Base-by-base conservation (phyloP, 805 yeast species). In the Metschnikowia bowlesiae region DNA sequence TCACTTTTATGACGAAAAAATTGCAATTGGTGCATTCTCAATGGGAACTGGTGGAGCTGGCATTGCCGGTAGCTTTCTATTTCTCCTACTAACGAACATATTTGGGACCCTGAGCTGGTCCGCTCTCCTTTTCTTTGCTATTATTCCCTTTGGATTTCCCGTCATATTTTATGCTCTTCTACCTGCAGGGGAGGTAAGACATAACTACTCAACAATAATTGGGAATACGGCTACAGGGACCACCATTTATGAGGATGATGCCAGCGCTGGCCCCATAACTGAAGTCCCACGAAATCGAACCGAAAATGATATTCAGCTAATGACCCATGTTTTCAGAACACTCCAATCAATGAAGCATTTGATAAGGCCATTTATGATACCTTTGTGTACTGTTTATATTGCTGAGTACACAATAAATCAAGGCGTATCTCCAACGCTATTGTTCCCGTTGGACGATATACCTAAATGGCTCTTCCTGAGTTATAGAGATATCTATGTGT, bases 41-140 rank as follows among this genome's bases (percentile, higher is more conserved):
- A 80, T 90, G 7, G 99, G 99, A 1, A 92, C 98, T 0, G 98
- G 99, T 3, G 96, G 89, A 16, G 98, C 99, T 1, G 99, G 99
- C 0, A 65, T 92, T 5, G 77, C 81, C 16, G 99, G 98, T 0
- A 82, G 91, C 49, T 87, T 86, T 47, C 62, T 79, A 11, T 91
- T 81, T 61, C 60, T 92, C 76, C 56, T 85, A 1, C 53, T 88
- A 58, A 92, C 97, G 0, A 85, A 92, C 1, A 69, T 89, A 61
- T 44, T 87, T 22, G 74, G 80, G 1, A 51, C 89, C 1, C 66
- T 79, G 6, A 83, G 87, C 0, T 73, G 73, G 52, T 50, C 72
- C 0, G 72, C 88, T 0, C 71, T 92, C 37, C 62, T 85, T 11
- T 22, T 80, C 26, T 90, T 87, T 62, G 50, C 75, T 4, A 51